Conservation (phyloP, 768 basidiomycete genomes). For the Chalciporus pseudorubinellus region DNA sequence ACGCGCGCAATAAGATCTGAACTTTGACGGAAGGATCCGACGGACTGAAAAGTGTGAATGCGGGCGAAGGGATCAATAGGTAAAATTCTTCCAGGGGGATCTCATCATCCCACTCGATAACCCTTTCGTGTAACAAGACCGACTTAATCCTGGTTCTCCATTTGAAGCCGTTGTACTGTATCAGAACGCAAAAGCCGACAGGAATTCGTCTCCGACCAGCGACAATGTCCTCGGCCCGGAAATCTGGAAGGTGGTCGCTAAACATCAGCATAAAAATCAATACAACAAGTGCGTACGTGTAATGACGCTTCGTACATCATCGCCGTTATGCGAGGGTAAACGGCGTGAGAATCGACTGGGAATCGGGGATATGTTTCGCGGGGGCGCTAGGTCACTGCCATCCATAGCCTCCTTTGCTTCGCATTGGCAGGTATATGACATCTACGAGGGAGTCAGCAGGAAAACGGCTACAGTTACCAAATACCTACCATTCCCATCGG, state of each 20-base stretch:
- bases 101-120: constrained; percentile 1
- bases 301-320: neutral
- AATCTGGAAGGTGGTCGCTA: neutral
- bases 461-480: too few species aligned
- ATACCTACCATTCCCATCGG: neutral
- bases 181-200: constrained; percentile 7
- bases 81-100: neutral
- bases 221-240: constrained; percentile 7
- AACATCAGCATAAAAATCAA: neutral
- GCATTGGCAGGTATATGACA: too few species aligned
- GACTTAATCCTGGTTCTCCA: neutral
- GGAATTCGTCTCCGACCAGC: constrained; percentile 6
- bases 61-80: too few species aligned
- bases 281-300: neutral
- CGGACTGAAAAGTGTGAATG: neutral
- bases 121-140: neutral
- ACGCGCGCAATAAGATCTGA: neutral
- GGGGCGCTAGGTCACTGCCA: too few species aligned
- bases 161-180: neutral
- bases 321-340: too few species aligned
- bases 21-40: neutral
- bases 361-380: too few species aligned
- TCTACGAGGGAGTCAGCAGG: too few species aligned
- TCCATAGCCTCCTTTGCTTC: too few species aligned
- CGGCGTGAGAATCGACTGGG: too few species aligned